Evolutionary conservation across 257 asterid species (phyloP).

Genomic region (Penstemon davidsonii): DNA sequence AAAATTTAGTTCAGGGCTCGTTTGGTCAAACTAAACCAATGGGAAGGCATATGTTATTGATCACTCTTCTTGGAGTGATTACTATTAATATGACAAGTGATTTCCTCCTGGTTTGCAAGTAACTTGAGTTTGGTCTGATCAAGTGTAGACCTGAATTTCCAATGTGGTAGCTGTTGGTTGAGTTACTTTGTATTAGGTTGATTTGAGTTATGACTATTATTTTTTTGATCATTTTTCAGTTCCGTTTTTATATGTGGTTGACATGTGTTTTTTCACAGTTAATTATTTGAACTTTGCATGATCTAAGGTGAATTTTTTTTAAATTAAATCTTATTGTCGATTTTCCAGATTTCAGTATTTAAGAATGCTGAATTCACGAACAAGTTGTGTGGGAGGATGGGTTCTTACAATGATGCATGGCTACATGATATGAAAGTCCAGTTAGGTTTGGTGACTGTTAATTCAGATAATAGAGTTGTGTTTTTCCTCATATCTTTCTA

Average conservation of each 20-base stretch:
- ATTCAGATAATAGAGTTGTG: background rate
- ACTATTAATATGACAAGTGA: background rate
- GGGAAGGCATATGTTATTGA: too few species aligned
- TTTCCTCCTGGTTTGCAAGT: background rate
- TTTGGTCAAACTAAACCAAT: too few species aligned
- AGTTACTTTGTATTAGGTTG: background rate
- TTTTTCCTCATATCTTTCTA: slow-evolving; percentile 10
- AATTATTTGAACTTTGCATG: too few species aligned
- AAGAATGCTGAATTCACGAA: background rate
- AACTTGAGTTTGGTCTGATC: background rate
- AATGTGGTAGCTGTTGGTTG: background rate
- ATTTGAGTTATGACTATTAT: background rate
- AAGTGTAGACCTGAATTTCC: background rate
- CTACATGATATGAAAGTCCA: background rate
- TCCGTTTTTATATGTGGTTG: too few species aligned
- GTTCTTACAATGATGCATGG: background rate
- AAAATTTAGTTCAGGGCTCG: too few species aligned
- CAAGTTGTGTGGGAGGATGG: slow-evolving; percentile 1
- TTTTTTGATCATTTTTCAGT: background rate
- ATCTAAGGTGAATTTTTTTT: too few species aligned
- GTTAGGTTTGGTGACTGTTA: background rate
- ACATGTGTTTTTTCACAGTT: too few species aligned
- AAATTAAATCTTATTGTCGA: too few species aligned
- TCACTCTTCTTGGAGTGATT: too few species aligned
- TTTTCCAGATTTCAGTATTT: slow-evolving; percentile 1